Conservation (phyloP, 495 filamentous ascomycete genomes). For the Xylaria scruposa region DNA sequence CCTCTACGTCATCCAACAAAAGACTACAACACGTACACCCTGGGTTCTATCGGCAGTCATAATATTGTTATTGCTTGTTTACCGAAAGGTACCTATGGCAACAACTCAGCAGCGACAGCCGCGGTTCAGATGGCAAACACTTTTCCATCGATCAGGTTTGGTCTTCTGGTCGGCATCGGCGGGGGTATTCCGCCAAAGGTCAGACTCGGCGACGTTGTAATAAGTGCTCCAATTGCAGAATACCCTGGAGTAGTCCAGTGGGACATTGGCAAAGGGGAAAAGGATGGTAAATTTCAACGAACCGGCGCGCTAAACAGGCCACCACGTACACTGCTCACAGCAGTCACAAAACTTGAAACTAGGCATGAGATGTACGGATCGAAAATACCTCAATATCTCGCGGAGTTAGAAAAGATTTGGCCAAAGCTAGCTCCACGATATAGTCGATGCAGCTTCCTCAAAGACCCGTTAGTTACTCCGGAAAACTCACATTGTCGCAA, state of each 20-base stretch:
- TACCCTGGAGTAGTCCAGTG: conserved; percentile 50
- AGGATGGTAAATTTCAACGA: conserved; percentile 32
- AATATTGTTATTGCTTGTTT: conserved; percentile 55
- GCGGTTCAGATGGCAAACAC: conserved; percentile 39
- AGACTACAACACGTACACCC: conserved; percentile 44
- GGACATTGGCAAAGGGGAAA: conserved; percentile 49
- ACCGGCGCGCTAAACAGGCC: conserved; percentile 39
- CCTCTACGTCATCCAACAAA: not conserved
- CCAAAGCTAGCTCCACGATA: too few species aligned
- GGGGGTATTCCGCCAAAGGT: conserved; percentile 40
- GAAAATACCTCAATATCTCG: too few species aligned
- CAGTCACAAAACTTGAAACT: too few species aligned
- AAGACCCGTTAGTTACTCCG: too few species aligned
- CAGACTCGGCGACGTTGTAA: conserved; percentile 52
- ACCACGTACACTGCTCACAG: too few species aligned
- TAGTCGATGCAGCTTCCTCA: too few species aligned
- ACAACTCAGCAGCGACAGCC: conserved; percentile 34
- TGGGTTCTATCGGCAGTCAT: conserved; percentile 47
- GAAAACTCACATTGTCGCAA: too few species aligned
- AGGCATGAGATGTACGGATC: too few species aligned
- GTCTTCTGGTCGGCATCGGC: conserved; percentile 54
- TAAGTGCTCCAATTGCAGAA: conserved; percentile 35
- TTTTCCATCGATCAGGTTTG: conserved; percentile 46
- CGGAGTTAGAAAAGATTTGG: too few species aligned
- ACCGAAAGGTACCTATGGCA: conserved; percentile 45